Evolutionary conservation across 352 stramenopile genomes (phyloP), one percentile per base, ranked within the genome.

Genomic region (Phytophthora palmivora): DNA sequence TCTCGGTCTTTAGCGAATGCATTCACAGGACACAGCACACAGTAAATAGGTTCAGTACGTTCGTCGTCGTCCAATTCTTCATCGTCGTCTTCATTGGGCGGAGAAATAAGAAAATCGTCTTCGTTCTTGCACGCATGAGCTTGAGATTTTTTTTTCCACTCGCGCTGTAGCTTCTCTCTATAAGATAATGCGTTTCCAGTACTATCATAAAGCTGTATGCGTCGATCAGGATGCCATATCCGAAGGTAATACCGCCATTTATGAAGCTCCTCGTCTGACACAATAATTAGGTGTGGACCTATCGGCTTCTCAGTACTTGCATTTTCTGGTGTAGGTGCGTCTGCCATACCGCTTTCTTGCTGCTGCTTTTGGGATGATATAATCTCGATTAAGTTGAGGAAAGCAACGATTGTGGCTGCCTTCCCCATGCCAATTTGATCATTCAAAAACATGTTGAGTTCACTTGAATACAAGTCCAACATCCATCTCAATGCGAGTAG

Each of bases 381-480:
- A 33, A 81, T 62, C 15, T 82, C 66, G 19, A 91, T 58, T 7
- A 87, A 62, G 19, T 67, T 73, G n/a, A 96, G 65, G 59, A 94
- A 95, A 4, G 83, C 80, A 22, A 87, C 78, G 21, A 94, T 78
- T 2, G 82, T 92, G 6, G 79, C 75, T 8, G 84, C 82, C 52
- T 95, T 94, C n/a, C 87, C 88, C 76, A 95, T 94, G 16, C 88
- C 88, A 8, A 94, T 59, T 36, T 96, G 87, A 39, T 96, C 88
- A 58, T 95, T 95, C 32, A 96, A 44, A 48, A 96, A 69, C 28
- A 91, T 70, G 58, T 94, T 92, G 16, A 84, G 70, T 0, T 76
- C 79, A 19, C 63, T 76, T 8, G 76, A 76, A 36, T 82, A 89
- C 45, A 96, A 71, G 34, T 89, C 76, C 15, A 92, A 45, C 81